Percentiles rank a stretch among this genome's conserved stretches.
Conservation (phyloP, 441 rosid genomes). For the Omphalea diandra region DNA sequence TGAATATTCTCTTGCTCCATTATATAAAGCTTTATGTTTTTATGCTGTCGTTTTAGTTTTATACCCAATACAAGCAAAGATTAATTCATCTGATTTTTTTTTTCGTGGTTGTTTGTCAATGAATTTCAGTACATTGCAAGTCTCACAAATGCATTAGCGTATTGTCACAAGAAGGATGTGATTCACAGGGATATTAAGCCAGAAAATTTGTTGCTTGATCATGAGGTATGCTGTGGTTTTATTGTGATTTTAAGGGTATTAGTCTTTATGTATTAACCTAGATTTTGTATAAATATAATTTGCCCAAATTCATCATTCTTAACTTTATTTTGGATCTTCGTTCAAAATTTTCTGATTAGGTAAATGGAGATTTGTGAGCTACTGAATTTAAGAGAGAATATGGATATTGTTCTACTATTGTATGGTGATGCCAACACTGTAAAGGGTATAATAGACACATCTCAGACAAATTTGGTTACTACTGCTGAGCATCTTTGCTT, state of each 20-base stretch:
- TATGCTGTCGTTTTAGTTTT: neutral
- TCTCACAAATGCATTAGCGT: constrained; percentile 77
- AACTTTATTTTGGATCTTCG: neutral
- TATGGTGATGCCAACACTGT: neutral
- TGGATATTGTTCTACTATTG: neutral
- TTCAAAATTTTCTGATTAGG: neutral
- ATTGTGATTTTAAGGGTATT: neutral
- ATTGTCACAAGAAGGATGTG: constrained; percentile 87
- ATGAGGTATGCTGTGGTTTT: constrained; percentile 50
- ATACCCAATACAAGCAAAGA: neutral
- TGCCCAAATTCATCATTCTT: too few species aligned
- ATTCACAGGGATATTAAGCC: constrained; percentile 98
- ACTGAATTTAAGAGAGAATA: neutral
- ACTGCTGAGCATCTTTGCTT: neutral
- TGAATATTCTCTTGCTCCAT: constrained; percentile 12
- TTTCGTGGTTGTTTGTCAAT: too few species aligned
- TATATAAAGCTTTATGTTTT: neutral
- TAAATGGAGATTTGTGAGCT: neutral
- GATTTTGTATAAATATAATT: neutral
- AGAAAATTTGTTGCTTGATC: constrained; percentile 92
- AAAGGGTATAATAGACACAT: neutral
- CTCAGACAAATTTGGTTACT: neutral
- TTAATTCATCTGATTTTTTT: neutral
- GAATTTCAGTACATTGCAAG: constrained; percentile 79
- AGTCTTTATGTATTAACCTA: neutral